Conservation (phyloP, 2,329 filamentous ascomycete species). For the Gnomoniopsis sp. region DNA sequence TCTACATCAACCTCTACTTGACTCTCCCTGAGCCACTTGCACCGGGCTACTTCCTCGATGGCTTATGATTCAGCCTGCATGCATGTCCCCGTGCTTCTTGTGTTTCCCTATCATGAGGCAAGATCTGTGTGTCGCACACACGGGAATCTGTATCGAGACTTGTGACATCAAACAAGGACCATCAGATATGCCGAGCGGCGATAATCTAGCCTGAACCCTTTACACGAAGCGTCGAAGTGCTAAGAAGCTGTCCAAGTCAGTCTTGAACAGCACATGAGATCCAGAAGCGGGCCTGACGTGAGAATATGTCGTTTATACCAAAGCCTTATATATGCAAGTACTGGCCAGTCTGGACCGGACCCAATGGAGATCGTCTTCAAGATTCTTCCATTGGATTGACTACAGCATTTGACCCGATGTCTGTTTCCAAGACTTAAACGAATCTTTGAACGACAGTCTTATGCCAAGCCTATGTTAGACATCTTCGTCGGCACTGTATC, state of each 20-base stretch:
- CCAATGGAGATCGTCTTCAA: neutral
- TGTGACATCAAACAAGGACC: constrained; percentile 13
- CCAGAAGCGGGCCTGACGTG: neutral
- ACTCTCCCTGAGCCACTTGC: neutral
- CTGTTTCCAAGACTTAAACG: neutral
- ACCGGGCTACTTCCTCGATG: neutral
- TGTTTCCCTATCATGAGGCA: neutral
- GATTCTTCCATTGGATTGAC: neutral
- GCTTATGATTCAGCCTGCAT: neutral
- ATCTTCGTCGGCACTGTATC: neutral
- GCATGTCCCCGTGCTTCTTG: neutral
- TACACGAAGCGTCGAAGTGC: neutral
- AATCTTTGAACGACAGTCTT: neutral
- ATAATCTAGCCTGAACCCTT: neutral
- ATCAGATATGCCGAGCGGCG: neutral
- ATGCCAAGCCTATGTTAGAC: neutral
- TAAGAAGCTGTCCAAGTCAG: neutral
- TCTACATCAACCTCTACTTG: neutral
- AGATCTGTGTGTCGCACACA: neutral
- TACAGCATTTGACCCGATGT: neutral
- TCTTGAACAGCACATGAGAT: too few species aligned
- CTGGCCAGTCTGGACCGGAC: neutral
- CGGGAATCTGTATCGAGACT: constrained; percentile 2
- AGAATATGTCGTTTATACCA: neutral
- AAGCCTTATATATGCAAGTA: neutral